Evolutionary conservation across 2,329 filamentous ascomycete genomes (phyloP), one percentile per base, ranked within the genome.

Genomic region (Paraconiothyrium brasiliense): DNA sequence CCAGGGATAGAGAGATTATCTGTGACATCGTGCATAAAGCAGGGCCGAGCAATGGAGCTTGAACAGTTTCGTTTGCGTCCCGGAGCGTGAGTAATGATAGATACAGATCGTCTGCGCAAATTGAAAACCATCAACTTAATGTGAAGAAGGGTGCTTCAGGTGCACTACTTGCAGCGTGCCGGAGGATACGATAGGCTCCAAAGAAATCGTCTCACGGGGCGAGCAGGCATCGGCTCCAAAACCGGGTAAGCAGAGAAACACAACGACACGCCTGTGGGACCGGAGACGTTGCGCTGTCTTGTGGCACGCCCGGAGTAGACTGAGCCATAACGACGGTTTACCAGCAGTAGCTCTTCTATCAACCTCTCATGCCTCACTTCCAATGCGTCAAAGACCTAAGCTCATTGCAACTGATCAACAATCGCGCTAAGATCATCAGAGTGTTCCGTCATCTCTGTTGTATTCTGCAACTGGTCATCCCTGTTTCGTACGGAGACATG

Each of bases 191-290:
- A 55, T 54, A 47, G 43, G 52, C 30, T 22, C 52, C 47, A n/a
- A 20, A 47, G 50, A 54, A 20, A 41, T n/a, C 4, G 54, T 44
- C 55, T 34, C 59, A 20, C 27, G 48, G 48, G 48, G 20, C 46
- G 37, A 11, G n/a, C 56, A 24, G 37, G 50, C 49, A 54, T 62
- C 60, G 51, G 58, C 63, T 62, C 48, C 50, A 51, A 44, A 14
- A 34, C 57, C 61, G 68, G 69, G 54, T 69, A 70, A 67, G 67
- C 61, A 34, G 32, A 37, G 50, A 68, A 67, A 64, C 62, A 64
- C 35, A 10, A 54, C 3, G 50, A 37, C 50, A 54, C 50, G 13
- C 39, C 39, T 32, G 9, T n/a, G 20, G 11, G 39, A 41, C n/a
- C 3, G 20, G 20, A 30, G 46, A 48, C 24, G 7, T n/a, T n/a